These are phyloP conservation scores for Geosmithia putterillii DNA, from an alignment of 2,329 filamentous ascomycete species.

Conservation along the genomic window DNA sequence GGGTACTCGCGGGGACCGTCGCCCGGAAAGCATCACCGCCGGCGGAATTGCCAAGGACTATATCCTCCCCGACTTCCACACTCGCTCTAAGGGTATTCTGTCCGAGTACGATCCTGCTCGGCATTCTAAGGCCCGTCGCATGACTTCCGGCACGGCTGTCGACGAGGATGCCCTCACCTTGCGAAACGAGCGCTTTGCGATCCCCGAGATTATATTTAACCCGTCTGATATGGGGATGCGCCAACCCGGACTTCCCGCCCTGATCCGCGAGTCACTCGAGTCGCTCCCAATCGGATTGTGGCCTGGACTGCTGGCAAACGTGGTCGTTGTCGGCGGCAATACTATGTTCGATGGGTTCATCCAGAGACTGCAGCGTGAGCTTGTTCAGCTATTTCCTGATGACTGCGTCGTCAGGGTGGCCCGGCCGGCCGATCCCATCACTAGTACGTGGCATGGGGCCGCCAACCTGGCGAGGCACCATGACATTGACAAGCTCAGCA, in stretches of 20 bases:
- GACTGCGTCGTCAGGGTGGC: constrained; percentile 69
- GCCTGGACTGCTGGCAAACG: constrained; percentile 73
- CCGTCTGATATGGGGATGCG: constrained; percentile 76
- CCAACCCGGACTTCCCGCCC: constrained; percentile 69
- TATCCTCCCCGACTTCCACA: constrained; percentile 70
- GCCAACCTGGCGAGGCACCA: constrained; percentile 61
- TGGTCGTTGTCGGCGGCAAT: constrained; percentile 82
- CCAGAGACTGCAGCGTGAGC: constrained; percentile 62
- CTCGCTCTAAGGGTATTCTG: constrained; percentile 50
- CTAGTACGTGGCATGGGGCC: constrained; percentile 77
- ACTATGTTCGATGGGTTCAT: constrained; percentile 70
- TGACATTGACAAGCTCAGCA: constrained; percentile 53
- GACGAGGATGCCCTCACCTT: constrained; percentile 74
- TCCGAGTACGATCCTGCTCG: constrained; percentile 63
- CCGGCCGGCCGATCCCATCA: constrained; percentile 59
- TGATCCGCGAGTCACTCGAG: constrained; percentile 69
- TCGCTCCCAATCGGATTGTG: constrained; percentile 70
- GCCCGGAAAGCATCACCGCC: constrained; percentile 34
- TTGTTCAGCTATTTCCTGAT: constrained; percentile 59
- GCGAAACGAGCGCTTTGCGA: constrained; percentile 81
- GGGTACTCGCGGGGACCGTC: constrained; percentile 49
- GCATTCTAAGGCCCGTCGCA: constrained; percentile 37
- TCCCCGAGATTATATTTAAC: constrained; percentile 82
- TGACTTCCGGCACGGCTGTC: constrained; percentile 25
- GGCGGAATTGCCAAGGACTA: constrained; percentile 74